Evolutionary conservation across 2,329 filamentous ascomycete species (phyloP), one percentile per base, ranked within the genome.

Genomic region (Nemania abortiva): DNA sequence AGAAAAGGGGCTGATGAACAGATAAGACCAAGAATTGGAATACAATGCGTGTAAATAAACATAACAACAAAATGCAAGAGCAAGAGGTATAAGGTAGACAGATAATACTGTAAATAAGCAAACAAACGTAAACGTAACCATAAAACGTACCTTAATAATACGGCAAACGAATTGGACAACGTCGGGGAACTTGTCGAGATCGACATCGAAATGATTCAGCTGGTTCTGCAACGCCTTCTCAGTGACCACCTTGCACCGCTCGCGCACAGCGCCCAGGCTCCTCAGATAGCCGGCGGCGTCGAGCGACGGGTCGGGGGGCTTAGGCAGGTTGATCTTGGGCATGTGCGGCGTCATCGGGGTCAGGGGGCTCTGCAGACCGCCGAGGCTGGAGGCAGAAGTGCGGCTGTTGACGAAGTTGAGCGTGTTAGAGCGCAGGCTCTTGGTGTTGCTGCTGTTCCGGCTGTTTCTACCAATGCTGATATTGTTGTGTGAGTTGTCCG

Each of bases 271-370:
- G 76, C 93, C 90, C 77, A 98, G 89, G 82, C 94, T 98, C 78
- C 93, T 90, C 76, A 99, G 88, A 81, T 98, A 98, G 70, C 91
- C 95, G 27, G 92, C 93, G 22, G 95, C 95, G 79, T 98, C 94
- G 74, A 95, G 86, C 70, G 91, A 87, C 76, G 95, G 95, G 81
- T 98, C 95, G 31, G 95, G 95, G 18, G 94, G 90, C 77, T 90
- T 91, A 58, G 95, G 93, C 56, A 98, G 88, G 72, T 94, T 89
- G 76, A 97, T 86, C 80, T 94, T 92, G 74, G 91, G 90, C 73
- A 95, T 73, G 79, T 78, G 68, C 79, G 81, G 84, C 42, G 86
- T 84, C 78, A 88, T 86, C 54, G 86, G 85, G 11, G 85, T 84
- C 68, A 84, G 70, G n/a, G 86, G 84, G 2, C 84, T 86, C 37